phyloP scores from a whole-genome alignment of 805 yeast species.

The Priceomyces melissophilus region DNA sequence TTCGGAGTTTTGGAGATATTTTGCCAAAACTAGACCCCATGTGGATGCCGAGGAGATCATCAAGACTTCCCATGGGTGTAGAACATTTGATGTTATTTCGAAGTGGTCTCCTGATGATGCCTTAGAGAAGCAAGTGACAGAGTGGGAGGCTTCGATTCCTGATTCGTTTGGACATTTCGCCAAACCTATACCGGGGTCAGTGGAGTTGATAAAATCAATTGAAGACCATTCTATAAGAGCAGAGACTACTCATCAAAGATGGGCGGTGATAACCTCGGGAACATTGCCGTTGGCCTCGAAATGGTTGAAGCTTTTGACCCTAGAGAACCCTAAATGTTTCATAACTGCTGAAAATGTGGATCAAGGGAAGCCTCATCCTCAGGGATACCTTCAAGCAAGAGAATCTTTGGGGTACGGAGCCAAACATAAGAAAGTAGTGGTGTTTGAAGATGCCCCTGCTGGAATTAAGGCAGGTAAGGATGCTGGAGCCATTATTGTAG shows the following conservation, averaged over 20 bases:
- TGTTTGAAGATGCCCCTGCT: constrained; percentile 30
- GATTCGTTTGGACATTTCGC: constrained; percentile 26
- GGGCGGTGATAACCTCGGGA: constrained; percentile 30
- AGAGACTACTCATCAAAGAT: constrained; percentile 22
- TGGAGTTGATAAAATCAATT: constrained; percentile 23
- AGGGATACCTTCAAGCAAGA: constrained; percentile 27
- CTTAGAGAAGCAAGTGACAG: constrained; percentile 22
- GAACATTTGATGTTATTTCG: constrained; percentile 28
- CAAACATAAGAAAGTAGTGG: constrained; percentile 22
- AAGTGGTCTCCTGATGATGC: constrained; percentile 32
- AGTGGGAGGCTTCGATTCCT: constrained; percentile 27
- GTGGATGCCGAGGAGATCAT: constrained; percentile 28
- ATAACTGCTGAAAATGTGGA: constrained; percentile 28
- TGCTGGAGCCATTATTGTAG: constrained; percentile 29
- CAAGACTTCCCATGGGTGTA: constrained; percentile 28
- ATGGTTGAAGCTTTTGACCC: constrained; percentile 25
- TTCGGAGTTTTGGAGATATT: constrained; percentile 28
- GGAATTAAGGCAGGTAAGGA: constrained; percentile 27
- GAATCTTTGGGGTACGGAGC: constrained; percentile 23
- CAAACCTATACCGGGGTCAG: constrained; percentile 27
- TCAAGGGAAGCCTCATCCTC: constrained; percentile 29
- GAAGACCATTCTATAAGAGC: constrained; percentile 21
- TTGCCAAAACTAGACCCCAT: constrained; percentile 27
- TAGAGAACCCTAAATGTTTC: constrained; percentile 23
- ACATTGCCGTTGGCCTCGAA: constrained; percentile 29